A percentile compares a stretch with the other conserved stretches of the same genome.
Evolutionary conservation across 2,329 filamentous ascomycete species (phyloP).

Genomic region (Davidsoniella neocaledoniae): DNA sequence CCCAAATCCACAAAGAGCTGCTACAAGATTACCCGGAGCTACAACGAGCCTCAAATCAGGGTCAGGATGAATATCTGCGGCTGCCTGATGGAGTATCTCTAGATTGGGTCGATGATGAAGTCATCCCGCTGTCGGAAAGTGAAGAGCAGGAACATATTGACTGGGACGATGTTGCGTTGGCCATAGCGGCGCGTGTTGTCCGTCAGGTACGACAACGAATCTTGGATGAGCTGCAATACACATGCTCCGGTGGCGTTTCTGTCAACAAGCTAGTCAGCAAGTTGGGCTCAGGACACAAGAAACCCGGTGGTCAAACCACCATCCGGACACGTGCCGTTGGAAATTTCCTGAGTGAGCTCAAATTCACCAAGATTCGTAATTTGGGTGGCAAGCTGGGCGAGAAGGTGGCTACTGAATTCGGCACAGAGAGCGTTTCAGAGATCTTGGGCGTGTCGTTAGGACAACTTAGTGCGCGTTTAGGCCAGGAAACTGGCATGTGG

Average conservation of each 20-base stretch:
- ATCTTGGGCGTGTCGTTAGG: slow-evolving; percentile 56
- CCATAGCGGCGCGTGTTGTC: slow-evolving; percentile 79
- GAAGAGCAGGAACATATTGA: slow-evolving; percentile 70
- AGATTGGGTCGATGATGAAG: slow-evolving; percentile 70
- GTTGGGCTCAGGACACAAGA: slow-evolving; percentile 77
- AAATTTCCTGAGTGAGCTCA: slow-evolving; percentile 67
- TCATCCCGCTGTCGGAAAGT: slow-evolving; percentile 62
- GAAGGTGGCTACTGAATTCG: slow-evolving; percentile 64
- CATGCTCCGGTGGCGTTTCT: slow-evolving; percentile 78
- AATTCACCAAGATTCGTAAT: slow-evolving; percentile 88
- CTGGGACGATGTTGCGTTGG: slow-evolving; percentile 86
- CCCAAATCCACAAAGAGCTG: slow-evolving; percentile 61
- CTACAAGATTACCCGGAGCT: slow-evolving; percentile 65
- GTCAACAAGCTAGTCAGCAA: slow-evolving; percentile 94
- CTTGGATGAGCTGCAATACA: slow-evolving; percentile 59
- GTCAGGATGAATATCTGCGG: slow-evolving; percentile 54
- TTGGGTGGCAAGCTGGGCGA: slow-evolving; percentile 91
- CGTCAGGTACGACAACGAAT: slow-evolving; percentile 55
- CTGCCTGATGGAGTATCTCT: slow-evolving; percentile 51
- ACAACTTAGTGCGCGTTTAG: slow-evolving; percentile 59
- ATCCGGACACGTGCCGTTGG: slow-evolving; percentile 69
- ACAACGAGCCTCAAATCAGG: neutral
- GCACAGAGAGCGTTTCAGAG: slow-evolving; percentile 63
- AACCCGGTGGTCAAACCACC: slow-evolving; percentile 90
- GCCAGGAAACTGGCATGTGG: slow-evolving; percentile 74